These are phyloP conservation scores for Isabelozyma rhagii DNA, from an alignment of 805 yeast genomes.

Conservation along the genomic window DNA sequence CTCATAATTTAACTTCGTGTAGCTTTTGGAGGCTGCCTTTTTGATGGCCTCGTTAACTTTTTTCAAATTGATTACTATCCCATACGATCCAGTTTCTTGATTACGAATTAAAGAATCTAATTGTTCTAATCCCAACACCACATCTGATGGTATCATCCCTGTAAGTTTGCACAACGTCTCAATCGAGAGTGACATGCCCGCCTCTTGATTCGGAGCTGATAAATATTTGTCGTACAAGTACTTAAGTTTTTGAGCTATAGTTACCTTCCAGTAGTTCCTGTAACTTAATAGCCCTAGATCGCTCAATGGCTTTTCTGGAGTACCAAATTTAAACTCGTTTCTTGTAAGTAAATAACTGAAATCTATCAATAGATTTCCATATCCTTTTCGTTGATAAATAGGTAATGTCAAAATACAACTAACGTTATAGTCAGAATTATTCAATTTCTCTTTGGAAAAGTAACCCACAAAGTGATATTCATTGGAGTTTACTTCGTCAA, in stretches of 20 bases:
- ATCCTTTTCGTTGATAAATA: constrained; percentile 80
- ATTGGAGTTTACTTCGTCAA: constrained; percentile 40
- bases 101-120: constrained; percentile 57
- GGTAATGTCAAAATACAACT: constrained; percentile 92
- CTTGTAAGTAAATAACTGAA: constrained; percentile 80
- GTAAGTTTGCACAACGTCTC: constrained; percentile 63
- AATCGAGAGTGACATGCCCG: constrained; percentile 42
- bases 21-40: constrained; percentile 54
- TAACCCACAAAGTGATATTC: constrained; percentile 85
- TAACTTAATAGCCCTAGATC: constrained; percentile 84
- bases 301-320: constrained; percentile 94
- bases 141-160: constrained; percentile 86
- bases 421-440: constrained; percentile 74
- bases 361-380: constrained; percentile 84
- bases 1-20: constrained; percentile 48
- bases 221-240: constrained; percentile 18
- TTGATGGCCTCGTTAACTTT: constrained; percentile 39
- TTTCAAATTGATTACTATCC: constrained; percentile 48
- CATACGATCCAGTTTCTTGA: constrained; percentile 45
- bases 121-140: constrained; percentile 81
- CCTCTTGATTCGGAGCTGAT: background rate
- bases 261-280: constrained; percentile 78
- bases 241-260: constrained; percentile 51
- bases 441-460: constrained; percentile 83
- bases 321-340: constrained; percentile 75